Evolutionary conservation across 768 basidiomycete genomes (phyloP).

Genomic region (Obba rivulosa): DNA sequence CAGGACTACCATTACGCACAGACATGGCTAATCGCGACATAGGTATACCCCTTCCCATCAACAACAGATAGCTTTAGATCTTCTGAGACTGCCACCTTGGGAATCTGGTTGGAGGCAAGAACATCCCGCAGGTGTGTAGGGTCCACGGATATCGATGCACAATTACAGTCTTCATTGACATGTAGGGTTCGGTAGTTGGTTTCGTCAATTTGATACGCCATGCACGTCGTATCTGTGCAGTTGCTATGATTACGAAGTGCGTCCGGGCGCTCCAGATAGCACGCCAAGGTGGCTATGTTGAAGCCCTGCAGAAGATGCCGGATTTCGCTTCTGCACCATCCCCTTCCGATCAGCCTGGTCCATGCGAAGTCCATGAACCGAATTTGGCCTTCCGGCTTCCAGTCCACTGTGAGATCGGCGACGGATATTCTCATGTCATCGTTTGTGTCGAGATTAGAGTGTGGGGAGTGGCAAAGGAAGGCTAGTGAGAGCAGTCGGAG

Average conservation of each 20-base stretch:
- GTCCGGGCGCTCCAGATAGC: slow-evolving; percentile 1
- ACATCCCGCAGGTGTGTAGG: not conserved
- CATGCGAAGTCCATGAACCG: not conserved
- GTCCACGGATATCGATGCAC: not conserved
- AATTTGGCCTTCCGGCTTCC: not conserved
- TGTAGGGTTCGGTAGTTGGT: slow-evolving; percentile 1
- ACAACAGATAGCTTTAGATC: not conserved
- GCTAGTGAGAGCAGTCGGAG: not conserved
- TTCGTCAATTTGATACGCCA: slow-evolving; percentile 7
- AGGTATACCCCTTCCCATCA: not conserved
- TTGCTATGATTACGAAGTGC: not conserved
- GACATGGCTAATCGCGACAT: slow-evolving; percentile 4
- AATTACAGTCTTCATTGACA: not conserved
- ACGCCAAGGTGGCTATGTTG: not conserved
- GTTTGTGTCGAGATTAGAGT: not conserved
- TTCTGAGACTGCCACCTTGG: not conserved
- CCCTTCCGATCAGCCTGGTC: not conserved
- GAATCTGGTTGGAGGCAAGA: not conserved
- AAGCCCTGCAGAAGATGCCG: not conserved
- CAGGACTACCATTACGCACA: not conserved
- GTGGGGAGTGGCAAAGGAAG: slow-evolving; percentile 1
- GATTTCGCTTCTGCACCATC: slow-evolving; percentile 6
- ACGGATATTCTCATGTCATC: not conserved
- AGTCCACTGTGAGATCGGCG: not conserved
- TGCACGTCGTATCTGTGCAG: not conserved